Evolutionary conservation across 768 basidiomycete genomes (phyloP), one percentile per base, ranked within the genome.

Genomic region (Serendipita sp.): DNA sequence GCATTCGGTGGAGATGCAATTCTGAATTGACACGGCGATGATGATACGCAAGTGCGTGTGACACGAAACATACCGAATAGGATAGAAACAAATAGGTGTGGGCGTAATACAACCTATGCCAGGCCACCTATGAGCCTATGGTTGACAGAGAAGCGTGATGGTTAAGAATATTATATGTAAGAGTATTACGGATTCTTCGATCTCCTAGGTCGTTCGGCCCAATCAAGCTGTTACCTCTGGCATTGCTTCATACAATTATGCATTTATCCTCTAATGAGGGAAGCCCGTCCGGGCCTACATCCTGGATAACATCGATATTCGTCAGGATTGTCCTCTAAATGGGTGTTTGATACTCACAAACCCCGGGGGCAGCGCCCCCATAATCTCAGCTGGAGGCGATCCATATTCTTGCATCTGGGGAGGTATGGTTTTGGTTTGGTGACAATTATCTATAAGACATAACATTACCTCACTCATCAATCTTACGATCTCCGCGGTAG

Each of bases 291-390:
- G 76, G 53, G 0, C 81, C 82, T 29, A 84, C 66, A 4, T 74
- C 76, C 72, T 72, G 68, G n/a, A 50, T 15, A 8, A 18, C 13
- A 3, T 16, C 10, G 2, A 1, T 3, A n/a, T 1, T 3, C 2
- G 3, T 27, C 13, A 60, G n/a, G 10, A 2, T 11, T 6, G 2
- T 16, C 23, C 16, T 23, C 6, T 44, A 62, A 50, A 10, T 52
- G 10, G 45, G 40, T 40, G 23, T 15, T 23, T 11, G 18, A 10
- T 13, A 63, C 67, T 62, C 40, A 68, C 67, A 33, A 82, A 73
- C n/a, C 86, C 88, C 2, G 87, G 80, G 0, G 91, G 91, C 55
- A 92, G 76, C 0, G 83, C 81, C 1, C 89, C 91, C 87, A 92
- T 91, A 60, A 92, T 79, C 68, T 89, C 88, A 18, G 80, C 70